These are phyloP conservation scores for Tuber aestivum DNA, from an alignment of 495 filamentous ascomycete species.

Conservation along the genomic window DNA sequence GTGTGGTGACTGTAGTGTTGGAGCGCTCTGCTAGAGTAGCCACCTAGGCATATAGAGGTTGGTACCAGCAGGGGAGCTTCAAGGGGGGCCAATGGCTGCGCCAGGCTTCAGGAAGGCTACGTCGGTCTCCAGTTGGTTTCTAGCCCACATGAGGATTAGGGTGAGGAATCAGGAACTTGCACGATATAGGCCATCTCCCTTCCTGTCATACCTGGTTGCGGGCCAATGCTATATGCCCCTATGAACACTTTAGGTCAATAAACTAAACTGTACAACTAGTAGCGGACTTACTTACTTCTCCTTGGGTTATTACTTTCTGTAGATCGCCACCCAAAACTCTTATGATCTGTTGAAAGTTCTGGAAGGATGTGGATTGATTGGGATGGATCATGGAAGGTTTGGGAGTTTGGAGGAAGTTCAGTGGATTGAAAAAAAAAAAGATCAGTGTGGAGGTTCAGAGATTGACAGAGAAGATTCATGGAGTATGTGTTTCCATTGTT, in stretches of 20 bases:
- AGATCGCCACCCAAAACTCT: conserved; percentile 59
- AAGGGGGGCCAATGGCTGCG: conserved; percentile 44
- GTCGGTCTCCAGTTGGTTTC: neutral
- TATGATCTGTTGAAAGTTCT: too few species aligned
- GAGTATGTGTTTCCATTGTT: too few species aligned
- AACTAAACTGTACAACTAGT: neutral
- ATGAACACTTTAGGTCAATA: conserved; percentile 42
- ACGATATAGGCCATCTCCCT: conserved; percentile 47
- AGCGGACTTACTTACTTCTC: conserved; percentile 45
- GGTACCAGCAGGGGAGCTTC: conserved; percentile 43
- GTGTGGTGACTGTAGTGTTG: conserved; percentile 44
- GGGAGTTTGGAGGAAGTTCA: too few species aligned
- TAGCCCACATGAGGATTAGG: neutral
- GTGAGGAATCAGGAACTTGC: neutral
- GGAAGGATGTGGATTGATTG: too few species aligned
- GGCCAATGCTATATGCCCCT: conserved; percentile 52
- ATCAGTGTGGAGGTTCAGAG: too few species aligned
- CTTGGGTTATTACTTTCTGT: conserved; percentile 59
- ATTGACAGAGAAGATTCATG: too few species aligned
- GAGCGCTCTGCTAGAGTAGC: conserved; percentile 42
- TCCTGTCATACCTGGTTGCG: conserved; percentile 50
- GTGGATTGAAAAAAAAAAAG: too few species aligned
- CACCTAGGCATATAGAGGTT: conserved; percentile 46
- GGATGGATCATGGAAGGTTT: too few species aligned
- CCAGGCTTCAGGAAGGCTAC: conserved; percentile 51